Conservation (phyloP, 148 eudicot genomes). For the Camellia sinensis region DNA sequence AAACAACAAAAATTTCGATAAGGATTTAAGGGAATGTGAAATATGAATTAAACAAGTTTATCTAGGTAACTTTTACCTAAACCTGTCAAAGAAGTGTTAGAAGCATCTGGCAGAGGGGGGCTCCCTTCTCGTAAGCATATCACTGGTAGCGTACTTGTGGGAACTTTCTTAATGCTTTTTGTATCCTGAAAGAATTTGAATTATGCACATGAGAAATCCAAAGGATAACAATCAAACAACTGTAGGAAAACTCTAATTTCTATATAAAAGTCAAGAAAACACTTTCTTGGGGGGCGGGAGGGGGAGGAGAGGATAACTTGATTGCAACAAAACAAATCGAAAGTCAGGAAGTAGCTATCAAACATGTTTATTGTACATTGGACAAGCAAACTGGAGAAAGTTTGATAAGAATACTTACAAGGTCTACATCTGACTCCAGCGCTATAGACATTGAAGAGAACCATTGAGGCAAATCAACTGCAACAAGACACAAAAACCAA, state of each 20-base stretch:
- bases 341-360: neutral
- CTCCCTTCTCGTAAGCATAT: conserved; percentile 91
- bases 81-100: conserved; percentile 42
- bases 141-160: conserved; percentile 55
- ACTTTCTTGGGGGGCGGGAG: neutral
- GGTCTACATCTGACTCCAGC: conserved; percentile 72
- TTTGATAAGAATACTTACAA: conserved; percentile 57
- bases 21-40: neutral
- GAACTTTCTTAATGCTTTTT: conserved; percentile 24
- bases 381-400: neutral
- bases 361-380: neutral
- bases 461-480: conserved; percentile 92
- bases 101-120: conserved; percentile 77
- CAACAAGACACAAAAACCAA: conserved; percentile 22
- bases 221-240: neutral
- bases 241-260: neutral
- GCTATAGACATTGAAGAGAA: conserved; percentile 73
- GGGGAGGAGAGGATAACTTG: neutral
- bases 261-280: neutral
- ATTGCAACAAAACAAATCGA: neutral
- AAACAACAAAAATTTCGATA: neutral
- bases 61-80: conserved; percentile 45
- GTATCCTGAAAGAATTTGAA: conserved; percentile 43
- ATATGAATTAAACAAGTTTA: neutral
- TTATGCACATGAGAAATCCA: conserved; percentile 5